These are phyloP conservation scores for Skeletonema marinoi DNA, from an alignment of 108 stramenopile genomes.

Conservation along the genomic window DNA sequence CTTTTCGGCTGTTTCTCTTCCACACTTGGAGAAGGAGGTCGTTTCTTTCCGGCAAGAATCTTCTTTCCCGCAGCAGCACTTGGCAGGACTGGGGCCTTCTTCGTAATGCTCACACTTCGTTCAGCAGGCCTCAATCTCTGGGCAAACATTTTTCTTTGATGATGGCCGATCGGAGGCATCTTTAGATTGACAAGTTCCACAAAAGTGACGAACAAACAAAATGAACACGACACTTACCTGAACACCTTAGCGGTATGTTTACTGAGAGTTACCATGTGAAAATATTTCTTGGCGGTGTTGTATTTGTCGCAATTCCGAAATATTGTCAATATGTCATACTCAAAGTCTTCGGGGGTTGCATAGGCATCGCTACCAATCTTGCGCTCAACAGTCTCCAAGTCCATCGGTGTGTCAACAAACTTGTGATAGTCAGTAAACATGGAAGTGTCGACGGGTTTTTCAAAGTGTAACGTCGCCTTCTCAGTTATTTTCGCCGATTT, in stretches of 20 bases:
- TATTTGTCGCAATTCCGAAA: constrained; percentile 84
- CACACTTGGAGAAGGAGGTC: constrained; percentile 32
- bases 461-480: constrained; percentile 70
- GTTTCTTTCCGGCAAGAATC: constrained; percentile 34
- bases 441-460: constrained; percentile 71
- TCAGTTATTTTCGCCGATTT: constrained; percentile 78
- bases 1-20: constrained; percentile 35
- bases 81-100: constrained; percentile 31
- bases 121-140: constrained; percentile 63
- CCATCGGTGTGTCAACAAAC: constrained; percentile 71
- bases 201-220: neutral
- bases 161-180: neutral
- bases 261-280: constrained; percentile 70
- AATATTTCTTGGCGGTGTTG: constrained; percentile 60
- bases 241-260: constrained; percentile 73
- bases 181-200: neutral
- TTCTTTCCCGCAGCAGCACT: neutral
- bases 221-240: constrained; percentile 27
- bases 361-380: constrained; percentile 60
- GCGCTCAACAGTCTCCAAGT: constrained; percentile 75
- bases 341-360: constrained; percentile 69
- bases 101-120: constrained; percentile 18
- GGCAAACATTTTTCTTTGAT: constrained; percentile 53
- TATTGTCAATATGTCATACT: constrained; percentile 78
- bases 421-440: constrained; percentile 72